These are phyloP conservation scores for Lachnellula subtilissima DNA, from an alignment of 2,329 filamentous ascomycete species.

Conservation along the genomic window DNA sequence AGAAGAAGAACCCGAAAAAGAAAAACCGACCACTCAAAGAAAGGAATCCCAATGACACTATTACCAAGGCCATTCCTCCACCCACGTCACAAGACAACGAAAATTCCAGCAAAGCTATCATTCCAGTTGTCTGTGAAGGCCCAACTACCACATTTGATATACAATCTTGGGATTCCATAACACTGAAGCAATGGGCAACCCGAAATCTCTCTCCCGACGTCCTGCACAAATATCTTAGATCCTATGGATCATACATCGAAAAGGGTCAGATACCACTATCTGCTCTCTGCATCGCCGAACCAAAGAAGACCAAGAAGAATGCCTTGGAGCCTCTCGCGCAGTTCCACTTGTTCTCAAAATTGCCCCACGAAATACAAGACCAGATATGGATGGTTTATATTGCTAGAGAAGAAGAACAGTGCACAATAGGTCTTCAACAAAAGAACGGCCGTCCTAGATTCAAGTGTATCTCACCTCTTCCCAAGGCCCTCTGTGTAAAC, in stretches of 20 bases:
- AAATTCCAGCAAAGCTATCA: neutral
- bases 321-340: neutral
- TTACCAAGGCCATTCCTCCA: neutral
- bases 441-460: neutral
- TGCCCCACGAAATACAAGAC: slow-evolving; percentile 4
- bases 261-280: neutral
- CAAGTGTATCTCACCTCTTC: neutral
- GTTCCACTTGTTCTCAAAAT: neutral
- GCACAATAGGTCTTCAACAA: neutral
- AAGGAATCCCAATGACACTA: neutral
- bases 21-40: neutral
- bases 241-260: neutral
- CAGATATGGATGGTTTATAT: slow-evolving; percentile 7
- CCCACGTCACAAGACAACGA: neutral
- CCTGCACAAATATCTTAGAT: neutral
- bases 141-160: neutral
- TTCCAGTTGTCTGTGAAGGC: neutral
- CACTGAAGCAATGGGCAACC: neutral
- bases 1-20: neutral
- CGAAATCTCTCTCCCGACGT: slow-evolving; percentile 1
- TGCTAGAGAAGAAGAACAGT: neutral
- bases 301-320: neutral
- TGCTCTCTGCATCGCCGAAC: neutral
- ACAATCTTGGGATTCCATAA: neutral
- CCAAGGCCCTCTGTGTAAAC: neutral